A percentile compares a stretch with the other conserved stretches of the same genome.
These are phyloP conservation scores for Blastocystis hominis DNA, from an alignment of 352 stramenopile species.

Conservation along the genomic window DNA sequence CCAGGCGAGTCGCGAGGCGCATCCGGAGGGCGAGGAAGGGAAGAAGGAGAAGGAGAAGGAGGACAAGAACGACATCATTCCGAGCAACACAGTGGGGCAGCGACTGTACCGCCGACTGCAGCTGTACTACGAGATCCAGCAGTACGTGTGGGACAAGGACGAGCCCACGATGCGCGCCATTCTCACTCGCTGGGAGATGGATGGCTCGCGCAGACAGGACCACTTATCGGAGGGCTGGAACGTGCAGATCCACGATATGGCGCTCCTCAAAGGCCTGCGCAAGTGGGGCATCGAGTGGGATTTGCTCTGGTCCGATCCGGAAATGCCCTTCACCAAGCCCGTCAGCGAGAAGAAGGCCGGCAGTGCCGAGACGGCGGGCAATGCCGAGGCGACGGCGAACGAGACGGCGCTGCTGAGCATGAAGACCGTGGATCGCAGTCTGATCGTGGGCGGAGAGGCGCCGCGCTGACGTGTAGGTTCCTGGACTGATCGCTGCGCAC, in stretches of 20 bases:
- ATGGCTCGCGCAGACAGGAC: not conserved
- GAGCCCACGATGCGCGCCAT: not conserved
- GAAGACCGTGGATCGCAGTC: not conserved
- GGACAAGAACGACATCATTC: slow-evolving; percentile 27
- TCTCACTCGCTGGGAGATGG: not conserved
- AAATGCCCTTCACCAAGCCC: slow-evolving; percentile 41
- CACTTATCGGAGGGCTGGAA: slow-evolving; percentile 16
- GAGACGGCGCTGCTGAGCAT: not conserved
- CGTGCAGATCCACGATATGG: slow-evolving; percentile 9
- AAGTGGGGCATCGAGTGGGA: slow-evolving; percentile 57
- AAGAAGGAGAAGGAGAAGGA: slow-evolving; percentile 57
- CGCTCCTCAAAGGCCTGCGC: not conserved
- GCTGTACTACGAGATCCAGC: slow-evolving; percentile 45
- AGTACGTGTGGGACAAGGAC: slow-evolving; percentile 52
- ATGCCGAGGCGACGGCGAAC: not conserved
- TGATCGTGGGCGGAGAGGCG: not conserved
- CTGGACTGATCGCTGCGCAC: not conserved
- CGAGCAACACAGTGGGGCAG: not conserved
- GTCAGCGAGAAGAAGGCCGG: slow-evolving; percentile 29
- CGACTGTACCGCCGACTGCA: slow-evolving; percentile 34
- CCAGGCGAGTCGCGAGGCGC: slow-evolving; percentile 1
- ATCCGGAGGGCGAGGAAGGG: not conserved
- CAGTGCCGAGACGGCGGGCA: not conserved
- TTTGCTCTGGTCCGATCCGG: slow-evolving; percentile 33
- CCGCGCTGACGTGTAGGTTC: not conserved